phyloP scores from a whole-genome alignment of 495 filamentous ascomycete genomes.

The Xylaria flabelliformis region DNA sequence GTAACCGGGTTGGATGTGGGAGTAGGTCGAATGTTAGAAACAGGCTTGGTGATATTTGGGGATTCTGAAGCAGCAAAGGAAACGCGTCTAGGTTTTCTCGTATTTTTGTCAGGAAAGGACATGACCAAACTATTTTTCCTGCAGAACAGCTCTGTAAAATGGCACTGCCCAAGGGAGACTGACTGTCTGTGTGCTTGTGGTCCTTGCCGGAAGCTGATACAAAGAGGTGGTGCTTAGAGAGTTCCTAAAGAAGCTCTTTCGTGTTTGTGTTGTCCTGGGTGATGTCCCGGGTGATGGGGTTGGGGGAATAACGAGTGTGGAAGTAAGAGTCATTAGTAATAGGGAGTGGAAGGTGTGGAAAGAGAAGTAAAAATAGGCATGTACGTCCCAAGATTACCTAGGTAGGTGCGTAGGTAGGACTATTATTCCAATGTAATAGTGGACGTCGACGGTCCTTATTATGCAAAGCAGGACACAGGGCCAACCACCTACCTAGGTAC shows the following conservation, averaged over 20 bases:
- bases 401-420: background rate
- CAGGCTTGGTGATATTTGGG: background rate
- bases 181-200: background rate
- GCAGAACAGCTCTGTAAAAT: slow-evolving; percentile 3
- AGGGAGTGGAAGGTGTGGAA: background rate
- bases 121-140: slow-evolving; percentile 16
- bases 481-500: background rate
- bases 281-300: background rate
- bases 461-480: background rate
- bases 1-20: background rate
- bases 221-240: background rate
- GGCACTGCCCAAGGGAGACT: background rate
- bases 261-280: background rate
- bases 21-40: background rate
- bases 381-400: background rate
- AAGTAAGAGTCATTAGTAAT: background rate
- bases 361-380: background rate
- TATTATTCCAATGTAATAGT: background rate
- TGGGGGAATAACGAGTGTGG: background rate
- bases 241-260: background rate
- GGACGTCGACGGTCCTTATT: background rate
- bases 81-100: slow-evolving; percentile 21
- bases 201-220: background rate
- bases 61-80: slow-evolving; percentile 14
- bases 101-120: background rate